Conservation (phyloP, 2,329 filamentous ascomycete species). For the Colletotrichum magnum region DNA sequence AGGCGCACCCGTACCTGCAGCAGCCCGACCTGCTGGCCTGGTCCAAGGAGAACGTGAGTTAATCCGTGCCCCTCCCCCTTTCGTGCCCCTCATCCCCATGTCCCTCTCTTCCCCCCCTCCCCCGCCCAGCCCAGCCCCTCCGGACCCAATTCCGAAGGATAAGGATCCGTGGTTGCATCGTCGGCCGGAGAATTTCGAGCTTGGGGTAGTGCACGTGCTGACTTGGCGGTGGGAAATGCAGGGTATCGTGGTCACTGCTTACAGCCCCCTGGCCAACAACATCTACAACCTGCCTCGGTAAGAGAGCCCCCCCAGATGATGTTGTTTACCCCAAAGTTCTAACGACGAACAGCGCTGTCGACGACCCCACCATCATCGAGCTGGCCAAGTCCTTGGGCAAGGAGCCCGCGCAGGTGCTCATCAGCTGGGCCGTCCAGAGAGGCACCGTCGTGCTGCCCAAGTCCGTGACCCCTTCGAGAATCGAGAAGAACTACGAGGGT, state of each 20-base stretch:
- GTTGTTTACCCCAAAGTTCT: neutral
- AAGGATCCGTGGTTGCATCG: constrained; percentile 19
- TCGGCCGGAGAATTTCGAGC: constrained; percentile 1
- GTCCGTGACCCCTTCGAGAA: constrained; percentile 65
- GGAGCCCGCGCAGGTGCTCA: constrained; percentile 66
- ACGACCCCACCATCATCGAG: constrained; percentile 63
- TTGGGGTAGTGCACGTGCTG: neutral
- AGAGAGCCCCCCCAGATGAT: neutral
- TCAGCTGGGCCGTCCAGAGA: constrained; percentile 68
- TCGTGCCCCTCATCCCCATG: neutral
- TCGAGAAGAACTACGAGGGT: constrained; percentile 60
- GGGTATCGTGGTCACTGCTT: constrained; percentile 66
- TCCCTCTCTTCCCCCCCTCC: neutral
- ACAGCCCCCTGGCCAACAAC: constrained; percentile 75
- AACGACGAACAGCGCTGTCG: constrained; percentile 55
- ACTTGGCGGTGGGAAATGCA: constrained; percentile 45
- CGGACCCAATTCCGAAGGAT: neutral
- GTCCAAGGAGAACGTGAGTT: constrained; percentile 56
- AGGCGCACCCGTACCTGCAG: constrained; percentile 62
- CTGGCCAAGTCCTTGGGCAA: constrained; percentile 67
- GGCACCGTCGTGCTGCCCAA: constrained; percentile 69
- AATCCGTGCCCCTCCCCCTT: neutral
- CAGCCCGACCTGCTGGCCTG: constrained; percentile 66
- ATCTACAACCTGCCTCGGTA: constrained; percentile 48
- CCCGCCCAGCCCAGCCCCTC: neutral